Evolutionary conservation across 1,284 basidiomycete species (phyloP), one percentile per base, ranked within the genome.

Genomic region (Cryptococcus hybrid): DNA sequence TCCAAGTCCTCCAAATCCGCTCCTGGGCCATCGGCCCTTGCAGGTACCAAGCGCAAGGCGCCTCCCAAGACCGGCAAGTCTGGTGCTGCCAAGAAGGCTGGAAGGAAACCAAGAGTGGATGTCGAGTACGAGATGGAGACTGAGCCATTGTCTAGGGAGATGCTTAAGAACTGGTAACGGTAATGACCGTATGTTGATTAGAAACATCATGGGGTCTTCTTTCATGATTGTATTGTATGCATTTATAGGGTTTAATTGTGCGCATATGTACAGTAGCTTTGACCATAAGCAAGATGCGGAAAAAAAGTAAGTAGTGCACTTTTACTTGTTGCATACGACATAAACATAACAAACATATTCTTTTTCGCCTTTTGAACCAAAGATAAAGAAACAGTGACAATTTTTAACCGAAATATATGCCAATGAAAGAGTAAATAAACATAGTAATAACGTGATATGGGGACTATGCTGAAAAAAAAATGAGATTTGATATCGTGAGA

Each of bases 41-140:
- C 66, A 1, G 74, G 73, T 8, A 59, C 66, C 35, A 78, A 78
- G 66, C 61, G 77, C 36, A 78, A 78, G 59, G 69, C 67, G 34
- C 61, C 73, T 7, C 60, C 67, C 7, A 74, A 74, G 60, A 80
- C 81, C 51, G 83, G 84, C 65, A 86, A 84, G 69, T 83, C 83
- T 71, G 49, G 49, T 15, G 34, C 47, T 12, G 76, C 80, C 57
- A 85, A 80, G 73, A 73, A 72, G 54, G 87, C 83, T 63, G 88
- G 86, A 12, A 56, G 60, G 48, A 48, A 52, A 30, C 87, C 92
- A 7, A 84, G 87, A 64, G 87, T 98, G 75, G 90, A 95, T 75
- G 88, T 97, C 76, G 94, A 97, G 78, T 95, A 96, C 85, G 94
- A 96, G 80, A 83, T 90, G 78, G 91, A 92, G 78, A 84, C 90